Base-by-base conservation (phyloP, 768 basidiomycete species). In the Naematelia encephala region DNA sequence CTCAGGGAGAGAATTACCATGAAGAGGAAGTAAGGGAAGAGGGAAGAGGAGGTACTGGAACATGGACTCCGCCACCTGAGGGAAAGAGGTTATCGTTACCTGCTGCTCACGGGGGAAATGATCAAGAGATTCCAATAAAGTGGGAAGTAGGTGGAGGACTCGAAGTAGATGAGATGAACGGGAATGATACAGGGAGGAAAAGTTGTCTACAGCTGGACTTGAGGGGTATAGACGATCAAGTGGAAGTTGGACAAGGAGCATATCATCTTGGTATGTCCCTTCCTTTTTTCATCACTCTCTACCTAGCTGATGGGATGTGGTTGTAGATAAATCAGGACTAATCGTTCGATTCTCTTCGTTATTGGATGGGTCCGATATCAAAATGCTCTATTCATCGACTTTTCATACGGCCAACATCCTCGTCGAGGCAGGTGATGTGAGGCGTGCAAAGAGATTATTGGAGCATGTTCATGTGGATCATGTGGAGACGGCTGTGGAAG, bases 381-480 rank as follows among this genome's bases (percentile, higher is more conserved):
- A 66, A 29, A 73, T 73, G 71, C 62, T 73, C 14, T 73, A 73
- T 29, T 67, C 68, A 11, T 68, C 66, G 5, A 73, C 71, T 10
- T 69, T 64, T 25, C 68, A 73, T 46, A 73, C 71, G 16, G 71
- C 71, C 42, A 73, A 73, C 49, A 65, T 73, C 39, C 62, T 73
- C 21, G 71, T 73, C 29, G 68, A 73, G 44, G 66, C 63, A n/a
- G 43, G 64, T 21, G 71, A 73, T 42, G 71, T 73, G 13, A 54
- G 58, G 21, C 50, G 51, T 5, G 71, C 71, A 1, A 68, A 69
- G 30, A 30, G 53, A 19, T 42, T 73, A 19, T 60, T 73, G 46
- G 63, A 56, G 42, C 2, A 42, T 28, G n/a, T n/a, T n/a, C n/a
- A n/a, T n/a, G n/a, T n/a, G n/a, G n/a, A n/a, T n/a, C n/a, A n/a